Evolutionary conservation across 1,139 yeast genomes (phyloP).

Genomic region (Yamadazyma diddensiae): DNA sequence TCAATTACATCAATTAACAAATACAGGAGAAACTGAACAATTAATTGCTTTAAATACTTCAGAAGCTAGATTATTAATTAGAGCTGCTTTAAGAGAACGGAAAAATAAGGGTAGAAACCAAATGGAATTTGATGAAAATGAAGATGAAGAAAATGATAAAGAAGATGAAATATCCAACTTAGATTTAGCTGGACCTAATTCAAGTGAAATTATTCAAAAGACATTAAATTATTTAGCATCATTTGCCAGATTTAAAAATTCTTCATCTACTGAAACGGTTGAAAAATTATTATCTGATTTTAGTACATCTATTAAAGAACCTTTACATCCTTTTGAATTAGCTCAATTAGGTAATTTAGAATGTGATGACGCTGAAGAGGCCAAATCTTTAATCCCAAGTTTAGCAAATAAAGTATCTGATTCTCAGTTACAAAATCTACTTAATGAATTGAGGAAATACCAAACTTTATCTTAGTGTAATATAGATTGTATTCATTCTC

Average conservation of each 20-base stretch:
- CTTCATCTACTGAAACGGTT: slow-evolving; percentile 90
- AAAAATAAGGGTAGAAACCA: slow-evolving; percentile 29
- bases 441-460: slow-evolving; percentile 78
- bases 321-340: slow-evolving; percentile 90
- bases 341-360: slow-evolving; percentile 93
- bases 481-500: background rate
- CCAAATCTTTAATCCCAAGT: slow-evolving; percentile 90
- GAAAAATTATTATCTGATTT: slow-evolving; percentile 76
- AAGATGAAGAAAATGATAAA: slow-evolving; percentile 42
- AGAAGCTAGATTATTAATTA: slow-evolving; percentile 84
- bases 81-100: slow-evolving; percentile 86
- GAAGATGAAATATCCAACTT: slow-evolving; percentile 66
- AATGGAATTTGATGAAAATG: slow-evolving; percentile 28
- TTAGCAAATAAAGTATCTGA: slow-evolving; percentile 77
- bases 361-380: slow-evolving; percentile 97
- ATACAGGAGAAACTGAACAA: slow-evolving; percentile 73
- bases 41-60: slow-evolving; percentile 82
- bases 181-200: slow-evolving; percentile 64
- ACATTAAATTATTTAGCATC: slow-evolving; percentile 84
- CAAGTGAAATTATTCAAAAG: slow-evolving; percentile 76
- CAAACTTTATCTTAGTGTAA: slow-evolving; percentile 37
- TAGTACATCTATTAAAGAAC: slow-evolving; percentile 53
- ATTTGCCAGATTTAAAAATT: slow-evolving; percentile 87
- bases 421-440: slow-evolving; percentile 79
- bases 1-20: slow-evolving; percentile 74